A percentile compares a stretch with the other conserved stretches of the same genome.
Conservation (phyloP, 2,329 filamentous ascomycete genomes). For the Hymenoscyphus occultus region DNA sequence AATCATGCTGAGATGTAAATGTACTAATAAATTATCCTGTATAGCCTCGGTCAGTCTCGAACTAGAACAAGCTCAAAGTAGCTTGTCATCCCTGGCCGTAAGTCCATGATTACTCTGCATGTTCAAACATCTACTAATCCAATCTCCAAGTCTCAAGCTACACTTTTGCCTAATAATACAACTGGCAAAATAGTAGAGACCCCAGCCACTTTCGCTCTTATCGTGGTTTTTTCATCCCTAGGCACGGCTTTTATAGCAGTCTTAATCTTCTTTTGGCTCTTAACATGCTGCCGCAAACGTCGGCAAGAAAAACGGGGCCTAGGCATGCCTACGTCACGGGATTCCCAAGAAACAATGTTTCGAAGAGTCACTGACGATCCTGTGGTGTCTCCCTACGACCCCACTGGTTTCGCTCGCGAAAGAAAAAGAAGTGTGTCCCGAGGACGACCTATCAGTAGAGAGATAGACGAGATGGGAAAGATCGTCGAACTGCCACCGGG, state of each 20-base stretch:
- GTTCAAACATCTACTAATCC: constrained; percentile 15
- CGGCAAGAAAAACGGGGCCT: constrained; percentile 3
- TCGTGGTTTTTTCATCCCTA: constrained; percentile 24
- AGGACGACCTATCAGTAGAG: not conserved
- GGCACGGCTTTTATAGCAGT: constrained; percentile 28
- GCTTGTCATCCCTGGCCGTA: not conserved
- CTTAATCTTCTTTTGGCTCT: constrained; percentile 17
- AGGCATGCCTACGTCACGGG: not conserved
- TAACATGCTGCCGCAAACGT: constrained; percentile 12
- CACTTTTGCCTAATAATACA: constrained; percentile 8
- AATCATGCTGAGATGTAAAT: not conserved
- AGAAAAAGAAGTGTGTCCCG: not conserved
- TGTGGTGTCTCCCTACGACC: not conserved
- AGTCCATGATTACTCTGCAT: no score
- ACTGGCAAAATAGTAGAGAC: constrained; percentile 18
- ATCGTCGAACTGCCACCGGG: not conserved
- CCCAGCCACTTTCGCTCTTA: constrained; percentile 21
- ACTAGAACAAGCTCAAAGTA: constrained; percentile 9
- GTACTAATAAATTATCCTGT: not conserved
- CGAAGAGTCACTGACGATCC: not conserved
- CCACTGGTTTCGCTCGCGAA: not conserved
- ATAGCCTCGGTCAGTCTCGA: constrained; percentile 20
- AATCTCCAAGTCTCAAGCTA: constrained; percentile 14
- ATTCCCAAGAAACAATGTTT: constrained; percentile 4
- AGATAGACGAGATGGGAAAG: not conserved